These are phyloP conservation scores for Hypoxylon fragiforme DNA, from an alignment of 495 filamentous ascomycete species.

Conservation along the genomic window DNA sequence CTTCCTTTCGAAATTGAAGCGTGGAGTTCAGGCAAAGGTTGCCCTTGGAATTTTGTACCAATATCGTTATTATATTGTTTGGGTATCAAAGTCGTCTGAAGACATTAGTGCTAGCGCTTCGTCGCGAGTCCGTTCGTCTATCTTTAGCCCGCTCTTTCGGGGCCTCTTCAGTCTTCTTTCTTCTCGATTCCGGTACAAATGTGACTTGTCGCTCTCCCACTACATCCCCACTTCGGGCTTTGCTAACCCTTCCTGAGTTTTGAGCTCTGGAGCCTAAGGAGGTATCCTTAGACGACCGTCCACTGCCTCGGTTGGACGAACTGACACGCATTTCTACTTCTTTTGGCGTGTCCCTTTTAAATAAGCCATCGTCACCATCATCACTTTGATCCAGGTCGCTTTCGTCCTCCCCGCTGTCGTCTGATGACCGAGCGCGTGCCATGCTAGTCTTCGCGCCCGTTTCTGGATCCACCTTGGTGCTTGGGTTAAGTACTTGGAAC, in stretches of 20 bases:
- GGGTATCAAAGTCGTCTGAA: conserved; percentile 62
- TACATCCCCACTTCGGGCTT: conserved; percentile 55
- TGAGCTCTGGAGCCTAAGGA: conserved; percentile 73
- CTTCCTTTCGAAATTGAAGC: conserved; percentile 8
- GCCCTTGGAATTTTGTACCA: conserved; percentile 20
- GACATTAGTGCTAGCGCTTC: conserved; percentile 75
- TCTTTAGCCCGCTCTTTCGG: conserved; percentile 41
- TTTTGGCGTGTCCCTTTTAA: conserved; percentile 40
- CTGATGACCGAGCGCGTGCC: conserved; percentile 23
- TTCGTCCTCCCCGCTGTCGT: conserved; percentile 44
- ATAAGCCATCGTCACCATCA: conserved; percentile 41
- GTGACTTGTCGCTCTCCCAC: conserved; percentile 86
- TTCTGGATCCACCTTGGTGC: conserved; percentile 54
- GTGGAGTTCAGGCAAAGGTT: conserved; percentile 15
- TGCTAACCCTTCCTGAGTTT: conserved; percentile 49
- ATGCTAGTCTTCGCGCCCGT: conserved; percentile 21
- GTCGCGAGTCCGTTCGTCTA: conserved; percentile 54
- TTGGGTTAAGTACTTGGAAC: conserved; percentile 86
- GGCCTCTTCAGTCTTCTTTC: conserved; percentile 49
- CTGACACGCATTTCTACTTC: conserved; percentile 64
- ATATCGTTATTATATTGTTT: conserved; percentile 15
- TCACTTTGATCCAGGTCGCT: conserved; percentile 48
- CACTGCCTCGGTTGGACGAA: conserved; percentile 64
- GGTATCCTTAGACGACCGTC: conserved; percentile 57
- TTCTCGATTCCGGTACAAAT: conserved; percentile 71